Evolutionary conservation across 768 basidiomycete genomes (phyloP).

Genomic region (Dacryopinax primogenitus): DNA sequence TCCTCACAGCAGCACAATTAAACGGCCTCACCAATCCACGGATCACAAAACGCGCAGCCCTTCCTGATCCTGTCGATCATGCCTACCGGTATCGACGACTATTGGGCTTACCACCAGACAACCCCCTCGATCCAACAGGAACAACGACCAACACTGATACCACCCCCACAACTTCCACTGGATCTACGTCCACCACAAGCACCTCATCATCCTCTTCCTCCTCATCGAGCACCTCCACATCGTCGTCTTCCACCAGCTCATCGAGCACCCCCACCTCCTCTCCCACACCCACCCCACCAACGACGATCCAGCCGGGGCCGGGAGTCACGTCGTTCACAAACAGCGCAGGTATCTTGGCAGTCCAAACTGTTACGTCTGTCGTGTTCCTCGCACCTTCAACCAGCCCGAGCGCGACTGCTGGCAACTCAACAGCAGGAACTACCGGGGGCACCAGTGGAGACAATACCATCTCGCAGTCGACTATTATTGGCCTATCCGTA

Average conservation of each 20-base stretch:
- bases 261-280: slow-evolving; percentile 15
- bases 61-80: background rate
- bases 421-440: slow-evolving; percentile 13
- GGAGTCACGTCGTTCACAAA: slow-evolving; percentile 8
- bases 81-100: background rate
- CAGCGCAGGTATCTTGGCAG: slow-evolving; percentile 7
- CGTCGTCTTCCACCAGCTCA: slow-evolving; percentile 26
- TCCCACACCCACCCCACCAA: slow-evolving; percentile 6
- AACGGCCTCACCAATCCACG: background rate
- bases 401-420: slow-evolving; percentile 9
- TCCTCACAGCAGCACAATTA: slow-evolving; percentile 7
- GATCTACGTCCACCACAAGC: slow-evolving; percentile 27
- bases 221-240: slow-evolving; percentile 24
- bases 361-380: background rate
- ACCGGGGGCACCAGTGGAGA: background rate
- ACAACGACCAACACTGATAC: slow-evolving; percentile 20
- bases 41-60: background rate
- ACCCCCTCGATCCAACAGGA: background rate
- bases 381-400: slow-evolving; percentile 1
- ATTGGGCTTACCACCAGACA: background rate
- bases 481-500: slow-evolving; percentile 60
- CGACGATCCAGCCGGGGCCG: background rate
- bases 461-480: slow-evolving; percentile 14
- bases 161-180: slow-evolving; percentile 22
- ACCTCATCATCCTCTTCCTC: slow-evolving; percentile 25